Evolutionary conservation across 371 early-diverging fungal species (phyloP).

Genomic region (Apophysomyces variabilis): DNA sequence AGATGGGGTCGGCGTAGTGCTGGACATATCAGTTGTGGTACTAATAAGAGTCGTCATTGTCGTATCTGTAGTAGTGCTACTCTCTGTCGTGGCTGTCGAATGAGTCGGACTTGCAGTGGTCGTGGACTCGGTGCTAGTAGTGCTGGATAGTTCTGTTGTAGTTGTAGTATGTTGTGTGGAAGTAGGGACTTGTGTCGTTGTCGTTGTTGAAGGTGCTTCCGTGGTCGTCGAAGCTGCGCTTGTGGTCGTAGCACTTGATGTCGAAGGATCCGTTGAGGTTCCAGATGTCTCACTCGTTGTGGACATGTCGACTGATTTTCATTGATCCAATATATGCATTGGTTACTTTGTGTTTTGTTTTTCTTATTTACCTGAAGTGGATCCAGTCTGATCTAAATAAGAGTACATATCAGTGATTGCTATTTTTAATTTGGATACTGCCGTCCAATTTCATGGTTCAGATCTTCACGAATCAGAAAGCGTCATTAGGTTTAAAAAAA

Average conservation of each 20-base stretch:
- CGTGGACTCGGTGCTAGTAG: neutral
- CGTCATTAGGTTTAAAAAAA: neutral
- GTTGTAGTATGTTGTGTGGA: neutral
- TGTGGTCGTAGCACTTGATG: constrained; percentile 4
- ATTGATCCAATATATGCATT: neutral
- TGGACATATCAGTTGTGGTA: neutral
- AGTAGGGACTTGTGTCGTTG: neutral
- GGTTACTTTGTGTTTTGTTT: neutral
- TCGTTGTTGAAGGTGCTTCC: neutral
- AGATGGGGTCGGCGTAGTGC: neutral
- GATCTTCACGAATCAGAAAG: neutral
- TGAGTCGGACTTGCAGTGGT: neutral
- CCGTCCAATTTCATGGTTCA: neutral
- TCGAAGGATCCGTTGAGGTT: neutral
- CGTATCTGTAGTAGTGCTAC: neutral
- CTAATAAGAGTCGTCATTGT: neutral
- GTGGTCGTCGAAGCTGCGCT: neutral
- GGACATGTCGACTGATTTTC: neutral
- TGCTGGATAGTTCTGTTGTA: neutral
- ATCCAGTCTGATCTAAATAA: constrained; percentile 4
- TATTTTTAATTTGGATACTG: neutral
- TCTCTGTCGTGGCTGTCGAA: too few relatives aligned
- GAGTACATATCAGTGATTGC: neutral
- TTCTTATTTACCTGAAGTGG: neutral
- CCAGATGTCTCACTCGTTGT: neutral